phyloP scores from a whole-genome alignment of 805 yeast genomes.

The Candida xyloterini region DNA sequence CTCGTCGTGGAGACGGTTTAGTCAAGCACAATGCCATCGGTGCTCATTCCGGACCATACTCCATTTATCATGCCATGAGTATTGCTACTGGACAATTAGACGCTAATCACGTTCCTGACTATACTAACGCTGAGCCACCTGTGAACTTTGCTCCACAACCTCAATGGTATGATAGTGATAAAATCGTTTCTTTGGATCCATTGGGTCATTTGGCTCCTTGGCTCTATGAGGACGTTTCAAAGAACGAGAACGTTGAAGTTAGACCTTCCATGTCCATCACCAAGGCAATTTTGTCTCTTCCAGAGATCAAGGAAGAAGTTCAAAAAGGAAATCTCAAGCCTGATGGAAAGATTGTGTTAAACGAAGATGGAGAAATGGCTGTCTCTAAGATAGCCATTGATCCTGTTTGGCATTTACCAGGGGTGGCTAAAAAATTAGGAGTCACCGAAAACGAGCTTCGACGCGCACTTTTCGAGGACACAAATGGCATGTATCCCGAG shows the following conservation, averaged over 20 bases:
- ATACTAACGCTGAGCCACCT: slow-evolving; percentile 62
- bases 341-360: slow-evolving; percentile 60
- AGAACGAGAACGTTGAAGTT: slow-evolving; percentile 49
- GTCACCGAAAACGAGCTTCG: slow-evolving; percentile 55
- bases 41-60: slow-evolving; percentile 62
- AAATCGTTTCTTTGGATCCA: slow-evolving; percentile 65
- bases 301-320: slow-evolving; percentile 57
- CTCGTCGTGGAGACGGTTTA: slow-evolving; percentile 48
- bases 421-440: slow-evolving; percentile 61
- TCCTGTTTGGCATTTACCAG: slow-evolving; percentile 71
- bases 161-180: slow-evolving; percentile 53
- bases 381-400: slow-evolving; percentile 66
- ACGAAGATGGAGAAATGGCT: slow-evolving; percentile 57
- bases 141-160: slow-evolving; percentile 51
- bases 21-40: slow-evolving; percentile 60
- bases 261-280: slow-evolving; percentile 67
- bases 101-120: slow-evolving; percentile 52
- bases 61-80: slow-evolving; percentile 63
- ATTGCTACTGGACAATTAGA: slow-evolving; percentile 59
- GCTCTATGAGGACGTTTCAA: slow-evolving; percentile 45
- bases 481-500: slow-evolving; percentile 72
- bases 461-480: slow-evolving; percentile 61
- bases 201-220: slow-evolving; percentile 67
- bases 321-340: slow-evolving; percentile 49
- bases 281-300: slow-evolving; percentile 59